phyloP scores from a whole-genome alignment of 129 eudicot genomes.

The Tagetes patula region DNA sequence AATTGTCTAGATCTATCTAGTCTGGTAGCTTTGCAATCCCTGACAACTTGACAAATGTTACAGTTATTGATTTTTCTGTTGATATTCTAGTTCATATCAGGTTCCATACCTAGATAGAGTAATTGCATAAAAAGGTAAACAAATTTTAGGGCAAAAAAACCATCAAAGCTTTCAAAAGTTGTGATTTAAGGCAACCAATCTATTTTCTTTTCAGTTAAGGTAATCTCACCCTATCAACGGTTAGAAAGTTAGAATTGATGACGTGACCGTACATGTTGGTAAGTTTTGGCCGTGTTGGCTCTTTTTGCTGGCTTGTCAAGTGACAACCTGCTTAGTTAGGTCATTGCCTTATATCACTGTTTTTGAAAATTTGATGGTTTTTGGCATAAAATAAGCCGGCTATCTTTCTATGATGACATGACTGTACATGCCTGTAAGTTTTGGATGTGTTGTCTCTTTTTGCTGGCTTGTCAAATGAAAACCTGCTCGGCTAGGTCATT shows the following conservation, averaged over 20 bases:
- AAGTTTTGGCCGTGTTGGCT: neutral
- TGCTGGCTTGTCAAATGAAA: neutral
- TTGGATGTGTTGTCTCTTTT: neutral
- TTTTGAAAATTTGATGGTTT: neutral
- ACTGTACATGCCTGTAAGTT: neutral
- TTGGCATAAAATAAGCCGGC: neutral
- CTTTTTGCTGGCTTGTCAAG: neutral
- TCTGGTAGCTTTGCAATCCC: neutral
- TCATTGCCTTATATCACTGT: neutral
- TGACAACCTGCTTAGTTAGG: neutral
- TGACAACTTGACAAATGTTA: neutral
- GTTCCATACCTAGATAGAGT: neutral
- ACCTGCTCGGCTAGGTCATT: neutral
- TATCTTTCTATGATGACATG: neutral
- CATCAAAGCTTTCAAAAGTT: neutral
- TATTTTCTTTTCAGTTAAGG: neutral
- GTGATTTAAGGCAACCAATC: neutral
- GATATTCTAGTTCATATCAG: neutral
- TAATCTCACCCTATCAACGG: neutral
- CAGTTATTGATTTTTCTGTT: neutral
- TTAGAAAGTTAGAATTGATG: neutral
- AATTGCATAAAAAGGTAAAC: neutral
- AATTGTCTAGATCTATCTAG: conserved; percentile 1
- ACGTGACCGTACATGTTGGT: neutral
- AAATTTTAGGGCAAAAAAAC: neutral